Base-by-base conservation (phyloP, 495 filamentous ascomycete species). In the Xylaria flabelliformis region DNA sequence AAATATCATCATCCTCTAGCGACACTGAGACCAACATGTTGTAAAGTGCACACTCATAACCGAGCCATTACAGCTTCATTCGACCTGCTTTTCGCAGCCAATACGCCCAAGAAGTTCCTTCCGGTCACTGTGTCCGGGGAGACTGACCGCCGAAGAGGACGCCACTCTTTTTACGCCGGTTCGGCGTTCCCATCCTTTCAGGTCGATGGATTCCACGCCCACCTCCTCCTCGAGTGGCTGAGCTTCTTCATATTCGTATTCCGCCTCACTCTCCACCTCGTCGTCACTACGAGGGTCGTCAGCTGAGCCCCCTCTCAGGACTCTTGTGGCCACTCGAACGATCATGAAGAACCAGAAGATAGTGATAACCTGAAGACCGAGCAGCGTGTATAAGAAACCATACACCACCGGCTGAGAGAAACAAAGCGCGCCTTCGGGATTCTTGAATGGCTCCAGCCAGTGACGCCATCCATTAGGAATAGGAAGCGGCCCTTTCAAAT, bases 311-410 rank as follows among this genome's bases (percentile, higher is more conserved):
- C 93, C 94, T 59, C 83, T 88, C 21, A 98, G 75, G 2, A 97
- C 92, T 41, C 88, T 89, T 64, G 90, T 83, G 24, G 94, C 95
- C 1, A 98, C 92, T 34, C 88, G 87, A 36, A 93, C 77, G 76
- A 98, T 97, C 90, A 97, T 91, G 75, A 83, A 87, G 79, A 98
- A 97, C 95, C 95, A 98, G 74, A 95, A 85, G 42, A 97, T 83
- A 21, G 92, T 93, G 41, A 98, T 84, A 10, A 85, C 83, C 79
- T 98, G 94, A n/a, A 98, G 82, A 48, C 89, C 87, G 19, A 97
- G 83, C 19, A 98, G 87, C 65, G 93, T 85, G 42, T 85, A 85
- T 12, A 98, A 83, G 82, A 98, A 98, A 46, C 85, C 81, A 85
- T 86, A 92, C 73, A 91, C 89, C 78, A 97, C 87, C 26, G 83